phyloP scores from a whole-genome alignment of 108 stramenopile genomes.

The Nitzschia inconspicua region DNA sequence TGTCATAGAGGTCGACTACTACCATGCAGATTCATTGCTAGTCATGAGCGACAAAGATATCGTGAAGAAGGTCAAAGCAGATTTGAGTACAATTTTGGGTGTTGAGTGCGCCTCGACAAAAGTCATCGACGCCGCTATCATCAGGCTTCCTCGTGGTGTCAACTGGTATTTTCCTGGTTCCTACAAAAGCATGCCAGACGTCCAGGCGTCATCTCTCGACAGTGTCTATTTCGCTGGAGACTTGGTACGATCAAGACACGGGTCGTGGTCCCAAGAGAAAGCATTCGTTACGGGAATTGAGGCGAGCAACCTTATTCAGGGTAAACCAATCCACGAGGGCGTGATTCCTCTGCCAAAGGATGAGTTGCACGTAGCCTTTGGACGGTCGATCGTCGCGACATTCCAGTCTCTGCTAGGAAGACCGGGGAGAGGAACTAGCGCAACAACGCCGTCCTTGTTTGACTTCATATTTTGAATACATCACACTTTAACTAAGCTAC shows the following conservation, averaged over 20 bases:
- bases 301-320: slow-evolving; percentile 54
- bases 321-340: slow-evolving; percentile 6
- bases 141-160: slow-evolving; percentile 60
- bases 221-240: slow-evolving; percentile 80
- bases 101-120: slow-evolving; percentile 25
- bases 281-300: slow-evolving; percentile 81
- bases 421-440: slow-evolving; percentile 25
- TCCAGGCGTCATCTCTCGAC: slow-evolving; percentile 34
- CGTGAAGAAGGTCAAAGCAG: slow-evolving; percentile 56
- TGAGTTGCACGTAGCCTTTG: slow-evolving; percentile 70
- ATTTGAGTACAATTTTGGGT: slow-evolving; percentile 59
- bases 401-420: slow-evolving; percentile 30
- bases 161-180: slow-evolving; percentile 77
- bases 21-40: slow-evolving; percentile 64
- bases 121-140: slow-evolving; percentile 63
- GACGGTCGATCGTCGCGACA: slow-evolving; percentile 24
- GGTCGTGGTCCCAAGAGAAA: slow-evolving; percentile 85
- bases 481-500: neutral
- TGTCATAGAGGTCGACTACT: slow-evolving; percentile 79
- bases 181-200: slow-evolving; percentile 59
- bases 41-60: slow-evolving; percentile 66
- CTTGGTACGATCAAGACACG: slow-evolving; percentile 67
- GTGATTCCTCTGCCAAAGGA: slow-evolving; percentile 58
- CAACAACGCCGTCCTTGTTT: slow-evolving; percentile 47
- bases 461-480: slow-evolving; percentile 47